Conservation (phyloP, 2,329 filamentous ascomycete species). For the Chaetomium globosum region DNA sequence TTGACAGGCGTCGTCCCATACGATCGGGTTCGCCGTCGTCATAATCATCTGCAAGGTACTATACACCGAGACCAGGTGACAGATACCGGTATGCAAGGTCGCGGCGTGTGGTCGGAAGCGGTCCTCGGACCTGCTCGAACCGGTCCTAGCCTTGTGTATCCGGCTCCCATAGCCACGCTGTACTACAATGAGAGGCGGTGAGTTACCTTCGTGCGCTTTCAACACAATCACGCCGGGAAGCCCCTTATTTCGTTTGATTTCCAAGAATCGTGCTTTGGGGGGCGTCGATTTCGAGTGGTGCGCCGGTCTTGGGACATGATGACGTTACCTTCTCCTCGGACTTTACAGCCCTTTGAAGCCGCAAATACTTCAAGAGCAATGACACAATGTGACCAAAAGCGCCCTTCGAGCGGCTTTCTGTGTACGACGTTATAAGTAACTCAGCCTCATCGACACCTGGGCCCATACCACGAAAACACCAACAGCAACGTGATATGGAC, state of each 20-base stretch:
- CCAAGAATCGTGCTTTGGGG: background rate
- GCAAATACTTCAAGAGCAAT: background rate
- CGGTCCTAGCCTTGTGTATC: background rate
- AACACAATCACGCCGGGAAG: background rate
- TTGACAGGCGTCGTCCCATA: background rate
- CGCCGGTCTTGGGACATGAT: background rate
- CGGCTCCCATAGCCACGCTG: background rate
- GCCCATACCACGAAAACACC: background rate
- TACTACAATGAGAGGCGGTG: background rate
- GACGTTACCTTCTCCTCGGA: background rate
- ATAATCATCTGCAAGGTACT: background rate
- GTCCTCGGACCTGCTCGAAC: constrained; percentile 2
- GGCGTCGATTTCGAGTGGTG: background rate
- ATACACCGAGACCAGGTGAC: background rate
- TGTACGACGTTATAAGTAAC: background rate
- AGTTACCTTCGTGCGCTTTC: background rate
- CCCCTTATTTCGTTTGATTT: constrained; percentile 1
- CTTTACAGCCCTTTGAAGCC: background rate
- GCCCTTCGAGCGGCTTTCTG: background rate
- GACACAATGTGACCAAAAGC: background rate
- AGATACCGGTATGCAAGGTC: background rate
- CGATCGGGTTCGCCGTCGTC: background rate
- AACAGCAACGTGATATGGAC: background rate
- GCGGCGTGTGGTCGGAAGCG: constrained; percentile 4
- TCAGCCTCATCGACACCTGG: background rate